Percentiles rank a stretch among this genome's conserved stretches.
Conservation (phyloP, 345 rosid species). For the Euclidium syriacum region DNA sequence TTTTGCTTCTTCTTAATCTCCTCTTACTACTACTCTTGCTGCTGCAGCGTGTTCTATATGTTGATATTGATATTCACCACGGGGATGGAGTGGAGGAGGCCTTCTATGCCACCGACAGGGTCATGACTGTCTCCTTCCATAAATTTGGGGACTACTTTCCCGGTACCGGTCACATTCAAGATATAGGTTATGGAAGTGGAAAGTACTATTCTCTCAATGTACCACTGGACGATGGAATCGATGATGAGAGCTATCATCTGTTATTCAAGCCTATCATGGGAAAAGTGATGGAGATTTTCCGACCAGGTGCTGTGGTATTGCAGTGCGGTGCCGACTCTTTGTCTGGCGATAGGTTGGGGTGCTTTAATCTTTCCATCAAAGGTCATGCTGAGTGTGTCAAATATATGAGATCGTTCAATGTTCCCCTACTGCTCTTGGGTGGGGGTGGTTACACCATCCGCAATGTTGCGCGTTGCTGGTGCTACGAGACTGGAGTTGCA, state of each 20-base stretch:
- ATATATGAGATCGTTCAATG: constrained; percentile 74
- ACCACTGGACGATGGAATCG: constrained; percentile 70
- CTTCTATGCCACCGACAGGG: constrained; percentile 68
- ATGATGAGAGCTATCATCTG: constrained; percentile 66
- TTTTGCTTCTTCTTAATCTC: neutral
- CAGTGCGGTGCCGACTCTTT: constrained; percentile 70
- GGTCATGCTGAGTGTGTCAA: constrained; percentile 78
- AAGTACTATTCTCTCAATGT: constrained; percentile 65
- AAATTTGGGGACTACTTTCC: constrained; percentile 69
- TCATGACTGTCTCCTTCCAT: constrained; percentile 70
- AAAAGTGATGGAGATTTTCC: constrained; percentile 60
- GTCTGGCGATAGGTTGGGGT: constrained; percentile 68
- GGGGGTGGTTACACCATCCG: constrained; percentile 79
- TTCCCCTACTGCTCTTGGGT: constrained; percentile 57
- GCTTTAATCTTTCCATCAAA: constrained; percentile 66
- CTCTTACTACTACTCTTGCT: constrained; percentile 1
- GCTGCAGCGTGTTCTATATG: constrained; percentile 61
- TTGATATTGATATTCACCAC: constrained; percentile 67
- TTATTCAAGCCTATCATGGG: constrained; percentile 63
- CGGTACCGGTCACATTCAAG: constrained; percentile 58
- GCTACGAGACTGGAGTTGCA: constrained; percentile 79
- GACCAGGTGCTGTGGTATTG: constrained; percentile 62
- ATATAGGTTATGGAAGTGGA: constrained; percentile 48
- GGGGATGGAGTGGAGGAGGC: constrained; percentile 76
- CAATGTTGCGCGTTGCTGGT: constrained; percentile 78